Base-by-base conservation (phyloP, 176 grass and related monocot genomes). In the Lolium perenne region DNA sequence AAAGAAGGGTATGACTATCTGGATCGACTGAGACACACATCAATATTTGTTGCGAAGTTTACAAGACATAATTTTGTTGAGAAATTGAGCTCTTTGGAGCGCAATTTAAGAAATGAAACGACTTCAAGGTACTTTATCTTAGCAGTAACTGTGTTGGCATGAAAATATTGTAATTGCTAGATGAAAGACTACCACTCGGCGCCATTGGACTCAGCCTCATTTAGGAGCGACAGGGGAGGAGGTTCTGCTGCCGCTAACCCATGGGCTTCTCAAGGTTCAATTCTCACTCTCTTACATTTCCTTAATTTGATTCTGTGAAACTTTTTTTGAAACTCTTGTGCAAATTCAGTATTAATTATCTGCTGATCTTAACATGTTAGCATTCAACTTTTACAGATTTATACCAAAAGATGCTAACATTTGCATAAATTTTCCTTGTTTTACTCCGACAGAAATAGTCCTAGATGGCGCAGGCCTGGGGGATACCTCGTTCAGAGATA, bases 101-200 rank as follows among this genome's bases (percentile, higher is more conserved):
- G 32, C 32, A 35, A 35, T 35, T 35, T 35, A 35, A 35, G 32
- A 29, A 7, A 80, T n/a, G 12, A 38, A 45, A 16, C 4, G n/a
- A 13, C 7, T 59, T 55, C 11, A 12, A 81, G 18, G 64, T 49
- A 21, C 8, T 38, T 10, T 9, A 29, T 69, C 25, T 65, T 66
- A 29, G n/a, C 6, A 78, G 25, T 16, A n/a, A 56, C 13, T 80
- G 20, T 79, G 6, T 4, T 86, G 32, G 21, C 43, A 71, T 50
- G 9, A 81, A 79, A 77, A 71, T 38, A 8, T 78, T 85, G 54
- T 23, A 22, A 23, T 56, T 74, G 23, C 32, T 86, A 98, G 96
- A 98, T 98, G 91, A 93, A 95, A 74, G 80, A 95, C 54, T 98
- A 91, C 70, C 93, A 98, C 43, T 98, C 96, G 4, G 96, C 90